phyloP scores from a whole-genome alignment of 805 yeast species.

The Yamadazyma laniorum region DNA sequence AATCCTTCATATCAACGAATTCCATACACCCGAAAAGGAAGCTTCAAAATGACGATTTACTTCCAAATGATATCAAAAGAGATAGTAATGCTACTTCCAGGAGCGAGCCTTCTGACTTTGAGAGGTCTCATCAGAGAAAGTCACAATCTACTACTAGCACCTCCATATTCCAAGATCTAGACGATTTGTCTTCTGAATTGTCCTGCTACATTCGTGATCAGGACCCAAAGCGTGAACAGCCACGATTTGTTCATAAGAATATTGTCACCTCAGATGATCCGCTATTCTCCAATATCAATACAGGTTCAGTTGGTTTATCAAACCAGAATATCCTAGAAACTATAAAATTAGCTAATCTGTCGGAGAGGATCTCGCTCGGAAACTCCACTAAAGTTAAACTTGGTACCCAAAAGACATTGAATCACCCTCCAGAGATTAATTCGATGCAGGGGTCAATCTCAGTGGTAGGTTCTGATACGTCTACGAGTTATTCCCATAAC shows the following conservation, averaged over 20 bases:
- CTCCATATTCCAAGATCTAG: conserved; percentile 27
- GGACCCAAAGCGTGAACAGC: conserved; percentile 8
- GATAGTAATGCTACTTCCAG: conserved; percentile 10
- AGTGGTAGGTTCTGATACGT: conserved; percentile 9
- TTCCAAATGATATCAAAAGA: conserved; percentile 7
- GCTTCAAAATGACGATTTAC: background rate
- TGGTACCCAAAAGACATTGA: background rate
- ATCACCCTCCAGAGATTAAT: conserved; percentile 8
- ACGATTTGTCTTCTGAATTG: conserved; percentile 27
- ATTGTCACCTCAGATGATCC: conserved; percentile 13
- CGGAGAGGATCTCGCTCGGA: conserved; percentile 2
- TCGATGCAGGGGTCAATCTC: conserved; percentile 22
- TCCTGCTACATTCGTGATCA: conserved; percentile 17
- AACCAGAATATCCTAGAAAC: conserved; percentile 9
- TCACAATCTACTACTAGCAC: conserved; percentile 26
- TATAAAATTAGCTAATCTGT: background rate
- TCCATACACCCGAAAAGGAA: too few species aligned
- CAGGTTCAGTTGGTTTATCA: conserved; percentile 1
- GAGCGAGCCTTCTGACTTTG: conserved; percentile 7
- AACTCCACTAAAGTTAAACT: background rate
- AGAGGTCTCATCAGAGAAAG: conserved; percentile 12
- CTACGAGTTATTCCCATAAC: conserved; percentile 9
- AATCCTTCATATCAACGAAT: conserved; percentile 6
- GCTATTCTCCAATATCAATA: background rate
- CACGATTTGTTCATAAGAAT: conserved; percentile 15